A percentile compares a stretch with the other conserved stretches of the same genome.
phyloP scores from a whole-genome alignment of 345 rosid genomes.

The Linum tenue region DNA sequence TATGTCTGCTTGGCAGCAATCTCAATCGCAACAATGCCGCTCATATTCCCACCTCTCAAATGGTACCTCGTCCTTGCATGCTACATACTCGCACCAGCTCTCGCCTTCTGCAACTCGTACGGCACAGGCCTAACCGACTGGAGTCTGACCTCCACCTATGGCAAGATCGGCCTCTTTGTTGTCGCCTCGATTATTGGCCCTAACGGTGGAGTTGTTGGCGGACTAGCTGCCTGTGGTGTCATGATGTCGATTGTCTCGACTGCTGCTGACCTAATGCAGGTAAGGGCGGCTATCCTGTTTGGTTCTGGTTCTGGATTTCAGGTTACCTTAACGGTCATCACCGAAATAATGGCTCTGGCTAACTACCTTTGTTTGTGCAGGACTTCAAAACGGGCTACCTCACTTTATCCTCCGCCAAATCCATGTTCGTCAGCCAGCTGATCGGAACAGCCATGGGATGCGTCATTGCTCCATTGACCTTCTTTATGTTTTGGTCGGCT shows the following conservation, averaged over 20 bases:
- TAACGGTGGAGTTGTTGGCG: constrained; percentile 79
- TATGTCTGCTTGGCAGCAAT: constrained; percentile 85
- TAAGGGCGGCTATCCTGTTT: too few species aligned
- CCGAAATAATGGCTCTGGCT: too few species aligned
- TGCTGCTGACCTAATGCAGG: constrained; percentile 86
- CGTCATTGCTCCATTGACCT: constrained; percentile 76
- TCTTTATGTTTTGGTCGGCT: constrained; percentile 81
- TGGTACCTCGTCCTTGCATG: constrained; percentile 82
- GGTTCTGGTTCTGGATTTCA: too few species aligned
- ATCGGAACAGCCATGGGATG: constrained; percentile 87
- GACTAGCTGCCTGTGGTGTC: constrained; percentile 75
- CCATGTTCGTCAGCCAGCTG: constrained; percentile 85
- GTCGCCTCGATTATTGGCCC: constrained; percentile 74
- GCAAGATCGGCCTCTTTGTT: constrained; percentile 84
- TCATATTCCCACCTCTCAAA: constrained; percentile 66
- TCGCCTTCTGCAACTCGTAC: constrained; percentile 89
- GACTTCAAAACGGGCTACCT: constrained; percentile 90
- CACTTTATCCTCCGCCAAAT: constrained; percentile 78
- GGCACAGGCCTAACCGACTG: constrained; percentile 86
- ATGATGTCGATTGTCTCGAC: constrained; percentile 94
- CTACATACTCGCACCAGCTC: constrained; percentile 79
- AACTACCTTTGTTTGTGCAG: constrained; percentile 7
- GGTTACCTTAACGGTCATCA: too few species aligned
- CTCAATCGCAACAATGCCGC: constrained; percentile 64
- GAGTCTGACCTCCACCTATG: constrained; percentile 73